Conservation (phyloP, 140 eudicot species). For the Cichorium intybus region DNA sequence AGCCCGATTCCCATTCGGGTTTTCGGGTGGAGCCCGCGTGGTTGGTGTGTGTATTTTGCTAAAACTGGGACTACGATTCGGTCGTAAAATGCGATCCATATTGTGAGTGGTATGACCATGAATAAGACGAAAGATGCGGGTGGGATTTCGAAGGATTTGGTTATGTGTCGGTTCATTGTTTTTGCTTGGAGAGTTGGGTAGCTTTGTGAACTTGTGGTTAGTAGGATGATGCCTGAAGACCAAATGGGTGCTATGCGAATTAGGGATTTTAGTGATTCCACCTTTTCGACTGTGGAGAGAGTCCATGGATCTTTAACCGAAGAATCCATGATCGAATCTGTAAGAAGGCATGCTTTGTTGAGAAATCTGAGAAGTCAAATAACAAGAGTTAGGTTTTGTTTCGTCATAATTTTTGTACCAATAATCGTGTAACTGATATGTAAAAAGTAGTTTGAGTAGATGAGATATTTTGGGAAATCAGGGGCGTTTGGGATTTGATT, state of each 20-base stretch:
- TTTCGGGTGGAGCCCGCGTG: constrained; percentile 34
- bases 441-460: too few species aligned
- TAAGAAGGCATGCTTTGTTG: constrained; percentile 48
- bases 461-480: too few species aligned
- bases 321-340: constrained; percentile 26
- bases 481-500: too few species aligned
- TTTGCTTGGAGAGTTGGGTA: constrained; percentile 49
- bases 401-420: too few species aligned
- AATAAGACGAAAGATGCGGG: constrained; percentile 41
- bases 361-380: constrained; percentile 27
- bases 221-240: constrained; percentile 37
- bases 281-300: constrained; percentile 40
- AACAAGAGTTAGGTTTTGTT: neutral
- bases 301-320: constrained; percentile 28
- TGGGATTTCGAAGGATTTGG: constrained; percentile 39
- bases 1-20: constrained; percentile 53
- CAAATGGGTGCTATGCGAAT: constrained; percentile 42
- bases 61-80: constrained; percentile 38
- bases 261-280: constrained; percentile 42
- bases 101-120: constrained; percentile 22
- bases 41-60: constrained; percentile 23
- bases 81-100: constrained; percentile 48
- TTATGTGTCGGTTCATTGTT: constrained; percentile 40
- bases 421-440: too few species aligned
- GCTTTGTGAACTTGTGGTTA: neutral